Conservation (phyloP, 495 filamentous ascomycete species). For the Neurospora sp. region DNA sequence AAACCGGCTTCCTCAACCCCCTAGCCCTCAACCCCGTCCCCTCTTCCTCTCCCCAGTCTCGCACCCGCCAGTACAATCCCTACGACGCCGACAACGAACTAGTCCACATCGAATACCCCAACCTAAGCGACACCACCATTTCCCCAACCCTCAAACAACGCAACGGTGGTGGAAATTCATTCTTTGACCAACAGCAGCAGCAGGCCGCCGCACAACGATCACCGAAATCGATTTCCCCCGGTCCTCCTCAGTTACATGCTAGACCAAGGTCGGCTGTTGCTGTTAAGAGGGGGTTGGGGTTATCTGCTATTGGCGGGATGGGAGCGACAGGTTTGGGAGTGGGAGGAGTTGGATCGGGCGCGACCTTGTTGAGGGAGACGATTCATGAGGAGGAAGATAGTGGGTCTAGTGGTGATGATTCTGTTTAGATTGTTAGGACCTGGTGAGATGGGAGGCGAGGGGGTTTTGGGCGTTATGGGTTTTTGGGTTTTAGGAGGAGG, state of each 20-base stretch:
- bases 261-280: neutral
- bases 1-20: neutral
- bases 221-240: neutral
- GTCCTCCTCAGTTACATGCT: neutral
- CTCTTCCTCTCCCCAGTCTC: neutral
- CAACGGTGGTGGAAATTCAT: neutral
- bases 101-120: neutral
- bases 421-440: neutral
- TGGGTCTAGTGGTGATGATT: neutral
- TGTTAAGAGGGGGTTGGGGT: neutral
- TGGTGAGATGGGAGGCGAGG: too few relatives aligned
- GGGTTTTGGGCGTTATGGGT: too few relatives aligned
- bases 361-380: constrained; percentile 42
- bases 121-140: neutral
- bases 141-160: neutral
- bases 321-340: neutral
- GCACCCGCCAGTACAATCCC: neutral
- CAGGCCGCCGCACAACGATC: neutral
- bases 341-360: constrained; percentile 16
- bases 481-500: too few relatives aligned
- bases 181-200: neutral
- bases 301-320: neutral
- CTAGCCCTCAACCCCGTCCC: neutral
- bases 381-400: constrained; percentile 53
- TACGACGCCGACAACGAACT: neutral